These are phyloP conservation scores for Aspergillus sp. DNA, from an alignment of 2,329 filamentous ascomycete genomes.

Conservation along the genomic window DNA sequence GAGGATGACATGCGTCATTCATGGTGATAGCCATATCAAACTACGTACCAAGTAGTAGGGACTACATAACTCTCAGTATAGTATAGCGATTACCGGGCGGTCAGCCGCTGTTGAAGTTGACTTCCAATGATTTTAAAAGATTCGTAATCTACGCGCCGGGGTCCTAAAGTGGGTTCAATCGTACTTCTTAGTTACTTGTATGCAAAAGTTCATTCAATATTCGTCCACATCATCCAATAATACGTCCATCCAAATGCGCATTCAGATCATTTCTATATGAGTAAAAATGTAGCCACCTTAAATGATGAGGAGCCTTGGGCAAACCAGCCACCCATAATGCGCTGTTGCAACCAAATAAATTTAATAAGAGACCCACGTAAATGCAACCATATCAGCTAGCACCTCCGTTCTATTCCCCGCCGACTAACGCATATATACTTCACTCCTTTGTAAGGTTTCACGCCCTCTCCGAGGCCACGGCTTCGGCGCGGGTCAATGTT, in stretches of 20 bases:
- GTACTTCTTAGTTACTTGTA: not conserved
- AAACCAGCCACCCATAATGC: not conserved
- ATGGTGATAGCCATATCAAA: not conserved
- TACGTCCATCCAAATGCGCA: constrained; percentile 1
- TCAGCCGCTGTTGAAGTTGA: too few species aligned
- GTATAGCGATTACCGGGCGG: too few species aligned
- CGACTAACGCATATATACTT: constrained; percentile 83
- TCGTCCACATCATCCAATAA: not conserved
- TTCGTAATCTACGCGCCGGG: not conserved
- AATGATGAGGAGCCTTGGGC: not conserved
- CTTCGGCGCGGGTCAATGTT: constrained; percentile 73
- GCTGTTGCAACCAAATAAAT: not conserved
- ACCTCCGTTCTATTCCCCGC: constrained; percentile 51
- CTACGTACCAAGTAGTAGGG: not conserved
- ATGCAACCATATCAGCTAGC: constrained; percentile 11
- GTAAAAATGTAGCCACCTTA: not conserved
- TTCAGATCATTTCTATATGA: not conserved
- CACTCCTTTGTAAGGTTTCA: constrained; percentile 96
- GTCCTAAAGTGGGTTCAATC: not conserved
- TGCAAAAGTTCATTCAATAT: not conserved
- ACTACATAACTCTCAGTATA: too few species aligned
- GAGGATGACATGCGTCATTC: not conserved
- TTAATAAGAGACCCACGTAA: not conserved
- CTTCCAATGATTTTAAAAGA: too few species aligned
- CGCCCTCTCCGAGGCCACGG: constrained; percentile 77